Percentiles rank a stretch among this genome's conserved stretches.
phyloP scores from a whole-genome alignment of 306 rosid genomes.

The Gynostemma pentaphyllum region DNA sequence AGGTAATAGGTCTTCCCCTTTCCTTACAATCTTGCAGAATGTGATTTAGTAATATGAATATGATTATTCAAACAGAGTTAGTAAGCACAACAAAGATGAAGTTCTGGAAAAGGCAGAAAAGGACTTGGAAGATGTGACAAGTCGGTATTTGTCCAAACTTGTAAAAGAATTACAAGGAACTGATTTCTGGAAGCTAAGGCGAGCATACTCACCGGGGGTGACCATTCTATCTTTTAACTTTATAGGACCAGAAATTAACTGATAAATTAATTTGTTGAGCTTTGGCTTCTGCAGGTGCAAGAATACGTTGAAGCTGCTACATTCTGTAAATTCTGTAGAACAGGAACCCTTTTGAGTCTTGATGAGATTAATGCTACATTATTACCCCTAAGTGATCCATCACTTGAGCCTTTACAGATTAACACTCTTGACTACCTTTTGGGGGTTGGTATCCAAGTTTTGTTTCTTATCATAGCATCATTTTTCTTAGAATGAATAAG shows the following conservation, averaged over 20 bases:
- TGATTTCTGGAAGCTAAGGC: constrained; percentile 96
- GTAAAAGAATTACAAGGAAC: constrained; percentile 76
- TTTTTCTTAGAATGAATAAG: constrained; percentile 3
- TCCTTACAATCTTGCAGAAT: background rate
- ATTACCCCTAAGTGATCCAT: constrained; percentile 60
- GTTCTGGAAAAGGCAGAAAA: constrained; percentile 83
- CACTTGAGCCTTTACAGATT: constrained; percentile 74
- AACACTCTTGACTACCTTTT: constrained; percentile 80
- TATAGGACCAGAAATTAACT: background rate
- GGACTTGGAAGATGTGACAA: constrained; percentile 64
- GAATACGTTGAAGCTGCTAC: constrained; percentile 97
- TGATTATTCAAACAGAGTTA: constrained; percentile 37
- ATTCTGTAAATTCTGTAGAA: constrained; percentile 68
- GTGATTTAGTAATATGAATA: constrained; percentile 1
- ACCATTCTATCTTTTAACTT: constrained; percentile 15
- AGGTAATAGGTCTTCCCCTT: background rate
- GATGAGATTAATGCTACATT: constrained; percentile 66
- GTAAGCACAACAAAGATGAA: constrained; percentile 69
- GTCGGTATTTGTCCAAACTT: constrained; percentile 44
- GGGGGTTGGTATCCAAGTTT: constrained; percentile 42
- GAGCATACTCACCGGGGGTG: constrained; percentile 98
- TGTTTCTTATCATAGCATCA: background rate
- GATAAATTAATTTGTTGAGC: background rate
- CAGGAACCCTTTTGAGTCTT: constrained; percentile 78
- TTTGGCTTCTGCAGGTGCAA: constrained; percentile 58